Conservation (phyloP, 345 rosid species). For the Eucalyptus pauciflora region DNA sequence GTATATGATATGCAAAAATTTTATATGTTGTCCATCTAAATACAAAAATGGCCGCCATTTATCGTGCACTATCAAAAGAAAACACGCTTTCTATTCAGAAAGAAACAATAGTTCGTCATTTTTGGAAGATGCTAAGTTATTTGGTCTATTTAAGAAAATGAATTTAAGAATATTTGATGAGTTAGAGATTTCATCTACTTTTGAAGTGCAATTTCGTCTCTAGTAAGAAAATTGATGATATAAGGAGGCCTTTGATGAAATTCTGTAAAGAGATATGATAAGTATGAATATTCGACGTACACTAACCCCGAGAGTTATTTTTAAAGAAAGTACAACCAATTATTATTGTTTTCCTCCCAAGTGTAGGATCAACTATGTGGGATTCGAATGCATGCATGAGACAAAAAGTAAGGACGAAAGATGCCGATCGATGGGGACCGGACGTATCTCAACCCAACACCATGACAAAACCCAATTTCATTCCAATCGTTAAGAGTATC, state of each 20-base stretch:
- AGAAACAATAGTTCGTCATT: too few relatives aligned
- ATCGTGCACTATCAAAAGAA: too few relatives aligned
- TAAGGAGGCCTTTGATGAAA: neutral
- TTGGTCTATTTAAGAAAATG: too few relatives aligned
- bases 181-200: neutral
- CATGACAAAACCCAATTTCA: too few relatives aligned
- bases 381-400: neutral
- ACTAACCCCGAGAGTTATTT: too few relatives aligned
- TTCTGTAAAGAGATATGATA: too few relatives aligned
- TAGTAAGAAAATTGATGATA: too few relatives aligned
- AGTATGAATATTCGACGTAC: neutral
- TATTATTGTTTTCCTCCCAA: too few relatives aligned
- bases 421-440: neutral
- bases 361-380: neutral
- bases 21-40: rapidly evolving
- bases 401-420: neutral
- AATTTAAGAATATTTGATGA: too few relatives aligned
- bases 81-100: too few relatives aligned
- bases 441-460: neutral
- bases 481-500: neutral
- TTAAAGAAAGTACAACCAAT: neutral
- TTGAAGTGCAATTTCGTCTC: too few relatives aligned
- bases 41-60: neutral
- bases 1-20: neutral
- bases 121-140: neutral